These are phyloP conservation scores for Penicillium steckii DNA, from an alignment of 495 filamentous ascomycete species.

Conservation along the genomic window DNA sequence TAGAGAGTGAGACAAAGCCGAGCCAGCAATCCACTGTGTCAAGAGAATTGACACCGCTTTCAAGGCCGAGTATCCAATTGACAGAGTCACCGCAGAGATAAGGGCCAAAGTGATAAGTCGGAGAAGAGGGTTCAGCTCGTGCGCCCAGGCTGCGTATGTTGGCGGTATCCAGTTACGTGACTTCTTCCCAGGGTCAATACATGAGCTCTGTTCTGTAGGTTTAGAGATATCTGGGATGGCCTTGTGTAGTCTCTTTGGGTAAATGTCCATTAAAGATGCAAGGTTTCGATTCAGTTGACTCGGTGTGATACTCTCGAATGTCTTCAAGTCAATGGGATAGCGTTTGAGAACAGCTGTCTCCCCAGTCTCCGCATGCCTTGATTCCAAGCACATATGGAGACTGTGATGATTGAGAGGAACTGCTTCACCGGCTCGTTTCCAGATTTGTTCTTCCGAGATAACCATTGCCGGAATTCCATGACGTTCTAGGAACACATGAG, in stretches of 20 bases:
- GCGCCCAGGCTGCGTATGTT: conserved; percentile 30
- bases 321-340: conserved; percentile 69
- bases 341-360: conserved; percentile 54
- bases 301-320: conserved; percentile 70
- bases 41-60: conserved; percentile 23
- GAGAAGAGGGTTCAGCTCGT: conserved; percentile 38
- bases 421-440: conserved; percentile 41
- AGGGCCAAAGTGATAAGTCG: conserved; percentile 41
- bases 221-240: conserved; percentile 16
- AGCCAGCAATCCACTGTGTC: conserved; percentile 26
- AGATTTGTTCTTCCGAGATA: conserved; percentile 61
- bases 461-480: conserved; percentile 66
- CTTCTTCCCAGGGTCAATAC: conserved; percentile 28
- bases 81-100: conserved; percentile 37
- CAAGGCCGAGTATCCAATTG: conserved; percentile 33
- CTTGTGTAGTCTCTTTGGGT: conserved; percentile 32
- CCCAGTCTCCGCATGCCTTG: conserved; percentile 49
- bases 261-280: conserved; percentile 60
- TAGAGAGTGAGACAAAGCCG: conserved; percentile 21
- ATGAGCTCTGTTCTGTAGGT: conserved; percentile 8
- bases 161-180: conserved; percentile 26
- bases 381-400: conserved; percentile 70
- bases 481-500: conserved; percentile 61
- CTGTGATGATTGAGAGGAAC: conserved; percentile 52
- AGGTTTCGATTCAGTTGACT: conserved; percentile 74